Conservation (phyloP, 2,329 filamentous ascomycete genomes). For the Penicillium freii region DNA sequence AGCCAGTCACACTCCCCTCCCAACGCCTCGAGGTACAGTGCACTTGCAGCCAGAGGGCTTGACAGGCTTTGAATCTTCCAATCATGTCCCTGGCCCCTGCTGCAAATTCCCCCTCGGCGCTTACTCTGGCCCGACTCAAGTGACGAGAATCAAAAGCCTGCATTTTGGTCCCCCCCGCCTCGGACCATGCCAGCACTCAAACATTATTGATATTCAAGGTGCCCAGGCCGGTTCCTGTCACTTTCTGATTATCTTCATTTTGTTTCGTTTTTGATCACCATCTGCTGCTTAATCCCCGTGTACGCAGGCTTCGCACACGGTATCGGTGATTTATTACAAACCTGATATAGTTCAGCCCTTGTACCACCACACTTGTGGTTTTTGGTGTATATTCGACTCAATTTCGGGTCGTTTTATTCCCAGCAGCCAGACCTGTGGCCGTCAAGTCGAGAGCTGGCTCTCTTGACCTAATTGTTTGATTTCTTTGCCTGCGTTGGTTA, state of each 20-base stretch:
- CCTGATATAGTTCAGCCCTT: constrained; percentile 20
- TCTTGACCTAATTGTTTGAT: constrained; percentile 27
- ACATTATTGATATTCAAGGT: constrained; percentile 34
- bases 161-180: constrained; percentile 23
- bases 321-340: constrained; percentile 18
- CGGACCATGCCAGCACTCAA: constrained; percentile 14
- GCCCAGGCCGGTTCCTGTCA: constrained; percentile 16
- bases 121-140: constrained; percentile 27
- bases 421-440: background rate
- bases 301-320: constrained; percentile 33
- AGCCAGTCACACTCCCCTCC: constrained; percentile 27
- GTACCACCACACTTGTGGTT: constrained; percentile 14
- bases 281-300: constrained; percentile 26
- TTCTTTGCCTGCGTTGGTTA: constrained; percentile 5
- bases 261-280: constrained; percentile 17
- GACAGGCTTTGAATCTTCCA: constrained; percentile 11
- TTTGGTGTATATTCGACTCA: constrained; percentile 15
- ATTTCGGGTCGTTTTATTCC: constrained; percentile 2
- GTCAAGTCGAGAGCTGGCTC: constrained; percentile 35
- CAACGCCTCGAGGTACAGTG: constrained; percentile 11
- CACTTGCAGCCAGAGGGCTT: constrained; percentile 17
- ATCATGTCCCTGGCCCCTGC: constrained; percentile 14
- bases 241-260: constrained; percentile 11
- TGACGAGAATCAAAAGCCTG: constrained; percentile 24
- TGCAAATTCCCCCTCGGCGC: constrained; percentile 27